Base-by-base conservation (phyloP, 139 green algal genomes). In the Zygnema circumcarinatum region DNA sequence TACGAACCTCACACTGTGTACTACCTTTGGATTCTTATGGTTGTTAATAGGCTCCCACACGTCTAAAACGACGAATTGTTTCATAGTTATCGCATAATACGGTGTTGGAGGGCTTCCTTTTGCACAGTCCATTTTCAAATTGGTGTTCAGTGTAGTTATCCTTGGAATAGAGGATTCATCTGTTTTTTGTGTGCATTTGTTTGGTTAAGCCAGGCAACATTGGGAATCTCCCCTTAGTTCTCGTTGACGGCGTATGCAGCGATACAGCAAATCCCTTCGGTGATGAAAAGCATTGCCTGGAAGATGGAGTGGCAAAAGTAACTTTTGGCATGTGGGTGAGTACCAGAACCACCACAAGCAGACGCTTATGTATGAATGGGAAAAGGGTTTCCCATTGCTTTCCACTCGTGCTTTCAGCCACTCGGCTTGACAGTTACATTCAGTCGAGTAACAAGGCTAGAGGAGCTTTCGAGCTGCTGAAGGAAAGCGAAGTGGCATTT, bases 311-410 rank as follows among this genome's bases (percentile, higher is more conserved):
- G 16, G 79, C 79, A 76, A 76, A 85, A 42, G 41, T 79, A 21
- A 68, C 79, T 2, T 85, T 76, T 38, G 79, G 79, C 11, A 85
- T 85, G 79, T 79, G 38, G 79, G 79, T 85, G 22, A 78, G 79
- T 85, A 7, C 39, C 2, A 38, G 32, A n/a, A 39, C 16, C 7
- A 67, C 29, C 11, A 83, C 68, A 16, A 79, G 20, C 22, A 21
- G 16, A 20, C 20, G 72, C 33, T 79, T 21, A 32, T 47, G 20
- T 21, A 22, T 20, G 29, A 22, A 16, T 79, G 72, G 33, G 40
- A 21, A 54, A 29, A 33, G 54, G 54, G 29, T 33, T 25, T 79
- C 72, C 29, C 22, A 35, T 79, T 11, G 38, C 11, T 79, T 35
- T 79, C 16, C 72, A 32, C 38, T 35, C 40, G 72, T 21, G 20